Conservation (phyloP, 75 land plant genomes). For the Sequoia sempervirens region DNA sequence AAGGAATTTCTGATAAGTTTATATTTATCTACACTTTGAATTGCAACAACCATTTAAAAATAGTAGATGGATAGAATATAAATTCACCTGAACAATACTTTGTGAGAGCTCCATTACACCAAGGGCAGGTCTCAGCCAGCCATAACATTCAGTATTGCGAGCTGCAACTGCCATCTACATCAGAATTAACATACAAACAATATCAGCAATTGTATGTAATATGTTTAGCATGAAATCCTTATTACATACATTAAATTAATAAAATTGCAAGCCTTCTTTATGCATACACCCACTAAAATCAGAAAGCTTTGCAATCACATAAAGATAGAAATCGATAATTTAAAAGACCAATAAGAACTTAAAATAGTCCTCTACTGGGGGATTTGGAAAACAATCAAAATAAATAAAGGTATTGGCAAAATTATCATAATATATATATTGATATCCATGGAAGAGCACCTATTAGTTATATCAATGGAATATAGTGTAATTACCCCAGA, state of each 20-base stretch:
- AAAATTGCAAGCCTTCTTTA: background rate
- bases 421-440: background rate
- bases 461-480: background rate
- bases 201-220: background rate
- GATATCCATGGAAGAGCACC: background rate
- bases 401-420: background rate
- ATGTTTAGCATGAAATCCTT: background rate
- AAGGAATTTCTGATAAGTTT: background rate
- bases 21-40: background rate
- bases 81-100: constrained; percentile 79
- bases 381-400: background rate
- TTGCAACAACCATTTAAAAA: constrained; percentile 4
- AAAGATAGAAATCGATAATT: background rate
- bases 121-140: constrained; percentile 96
- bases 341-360: background rate
- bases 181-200: background rate
- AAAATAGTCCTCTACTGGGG: background rate
- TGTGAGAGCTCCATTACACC: constrained; percentile 96
- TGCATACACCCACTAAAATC: background rate
- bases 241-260: background rate
- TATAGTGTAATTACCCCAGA: background rate
- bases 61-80: background rate
- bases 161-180: constrained; percentile 84
- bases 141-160: constrained; percentile 79
- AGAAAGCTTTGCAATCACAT: background rate